Base-by-base conservation (phyloP, 225 moss, liverwort and hornwort species). In the Asterella californica region DNA sequence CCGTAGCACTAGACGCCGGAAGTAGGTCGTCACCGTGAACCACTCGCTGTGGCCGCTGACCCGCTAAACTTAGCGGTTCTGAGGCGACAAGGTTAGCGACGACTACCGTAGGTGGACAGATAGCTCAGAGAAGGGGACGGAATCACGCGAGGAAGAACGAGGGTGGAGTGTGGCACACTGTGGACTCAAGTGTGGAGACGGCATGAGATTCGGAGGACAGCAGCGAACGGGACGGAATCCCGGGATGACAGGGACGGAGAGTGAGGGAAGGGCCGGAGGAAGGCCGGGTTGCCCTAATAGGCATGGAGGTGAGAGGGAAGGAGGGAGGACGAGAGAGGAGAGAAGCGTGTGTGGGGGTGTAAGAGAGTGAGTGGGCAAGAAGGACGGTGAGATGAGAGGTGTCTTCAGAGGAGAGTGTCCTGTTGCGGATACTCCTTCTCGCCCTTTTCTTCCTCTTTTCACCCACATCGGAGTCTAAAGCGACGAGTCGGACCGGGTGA, bases 341-440 rank as follows among this genome's bases (percentile, higher is more conserved):
- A 69, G 38, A 12, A 36, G 69, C 10, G 37, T 45, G 38, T 45
- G 27, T 32, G 64, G 4, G 24, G 69, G 69, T 38, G 69, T 70
- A 9, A 37, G 22, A 65, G 27, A 64, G 32, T 11, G 65, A 33
- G 30, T 30, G 57, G 29, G 25, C 2, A 61, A 21, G 61, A 61
- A 17, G 63, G 22, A 15, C 30, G 65, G 65, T 32, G 70, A 48
- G 72, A 73, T 52, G 72, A 73, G 72, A 73, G 29, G 69, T 70
- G 69, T 45, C 49, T 4, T 30, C n/a, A 49, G 12, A 34, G 70
- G 30, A 22, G 48, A 50, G 72, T 73, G 72, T 73, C 72, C 49
- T 73, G 72, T 48, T 27, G 30, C 29, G 72, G 72, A 73, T 73
- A 49, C 72, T 52, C 50, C 27, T 50, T 73, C 29, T 73, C 50